Percentiles rank a stretch among this genome's conserved stretches.
phyloP scores from a whole-genome alignment of 257 asterid genomes.

The Henckelia pumila region DNA sequence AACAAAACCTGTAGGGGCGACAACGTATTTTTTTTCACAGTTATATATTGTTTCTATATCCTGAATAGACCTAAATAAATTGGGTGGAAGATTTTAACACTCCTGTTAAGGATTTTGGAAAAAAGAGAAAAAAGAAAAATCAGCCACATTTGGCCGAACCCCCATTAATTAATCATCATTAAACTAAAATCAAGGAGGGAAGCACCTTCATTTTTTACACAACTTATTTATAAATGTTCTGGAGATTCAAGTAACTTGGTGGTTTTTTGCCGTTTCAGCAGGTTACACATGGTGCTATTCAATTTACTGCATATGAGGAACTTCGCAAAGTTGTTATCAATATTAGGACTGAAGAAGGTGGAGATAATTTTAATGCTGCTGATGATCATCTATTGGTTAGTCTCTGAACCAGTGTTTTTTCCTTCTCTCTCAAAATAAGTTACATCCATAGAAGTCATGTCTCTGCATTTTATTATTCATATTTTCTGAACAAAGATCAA shows the following conservation, averaged over 20 bases:
- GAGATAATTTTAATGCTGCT: slow-evolving; percentile 24
- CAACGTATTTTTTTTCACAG: not conserved
- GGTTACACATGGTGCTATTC: slow-evolving; percentile 97
- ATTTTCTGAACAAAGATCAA: not conserved
- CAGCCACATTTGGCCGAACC: not conserved
- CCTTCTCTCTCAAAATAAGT: not conserved
- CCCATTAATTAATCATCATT: not conserved
- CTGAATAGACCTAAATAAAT: not conserved
- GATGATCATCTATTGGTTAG: slow-evolving; percentile 64
- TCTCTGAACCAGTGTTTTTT: slow-evolving; percentile 21
- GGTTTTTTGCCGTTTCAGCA: slow-evolving; percentile 53
- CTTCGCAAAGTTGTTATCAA: slow-evolving; percentile 57
- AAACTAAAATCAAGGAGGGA: not conserved
- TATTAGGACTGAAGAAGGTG: slow-evolving; percentile 40
- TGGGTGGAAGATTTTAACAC: not conserved
- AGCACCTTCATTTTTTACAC: not conserved
- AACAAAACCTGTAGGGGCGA: not conserved
- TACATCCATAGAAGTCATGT: not conserved
- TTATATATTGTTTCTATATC: not conserved
- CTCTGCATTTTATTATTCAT: slow-evolving; percentile 2
- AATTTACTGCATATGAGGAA: slow-evolving; percentile 91
- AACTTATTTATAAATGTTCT: slow-evolving; percentile 14
- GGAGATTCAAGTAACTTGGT: slow-evolving; percentile 20
- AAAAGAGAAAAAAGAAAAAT: no score
- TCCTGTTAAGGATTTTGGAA: not conserved